Evolutionary conservation across 2,329 filamentous ascomycete species (phyloP).

Genomic region (Lachnellula hyalina): DNA sequence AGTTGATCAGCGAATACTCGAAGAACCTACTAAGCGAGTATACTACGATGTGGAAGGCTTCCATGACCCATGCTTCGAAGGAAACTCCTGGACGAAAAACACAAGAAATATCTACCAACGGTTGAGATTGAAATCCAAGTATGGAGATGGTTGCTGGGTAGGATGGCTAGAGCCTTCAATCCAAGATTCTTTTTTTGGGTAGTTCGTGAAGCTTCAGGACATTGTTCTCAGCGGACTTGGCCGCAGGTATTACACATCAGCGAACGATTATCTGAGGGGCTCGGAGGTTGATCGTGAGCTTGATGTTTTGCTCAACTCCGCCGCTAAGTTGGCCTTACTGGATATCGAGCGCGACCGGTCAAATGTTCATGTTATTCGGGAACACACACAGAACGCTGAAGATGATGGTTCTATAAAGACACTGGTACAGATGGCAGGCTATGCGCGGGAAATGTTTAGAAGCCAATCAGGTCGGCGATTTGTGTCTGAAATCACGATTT

Average conservation of each 20-base stretch:
- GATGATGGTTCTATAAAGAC: too few relatives aligned
- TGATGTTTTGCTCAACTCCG: background rate
- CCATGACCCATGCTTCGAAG: constrained; percentile 17
- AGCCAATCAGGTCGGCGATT: constrained; percentile 30
- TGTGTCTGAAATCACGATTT: constrained; percentile 15
- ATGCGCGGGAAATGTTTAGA: constrained; percentile 27
- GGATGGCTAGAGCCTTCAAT: too few relatives aligned
- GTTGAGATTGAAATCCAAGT: too few relatives aligned
- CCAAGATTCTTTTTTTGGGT: too few relatives aligned
- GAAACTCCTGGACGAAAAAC: background rate
- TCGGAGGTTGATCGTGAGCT: constrained; percentile 24
- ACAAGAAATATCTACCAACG: too few relatives aligned
- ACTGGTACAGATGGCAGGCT: constrained; percentile 15
- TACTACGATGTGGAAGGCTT: constrained; percentile 24
- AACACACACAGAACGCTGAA: too few relatives aligned
- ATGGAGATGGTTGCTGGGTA: too few relatives aligned
- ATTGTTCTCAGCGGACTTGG: background rate
- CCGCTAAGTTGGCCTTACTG: too few relatives aligned
- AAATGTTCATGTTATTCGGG: too few relatives aligned
- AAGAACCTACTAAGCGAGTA: constrained; percentile 23
- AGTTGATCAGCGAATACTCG: constrained; percentile 24
- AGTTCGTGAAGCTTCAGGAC: too few relatives aligned
- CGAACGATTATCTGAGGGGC: constrained; percentile 24
- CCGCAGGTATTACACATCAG: constrained; percentile 23
- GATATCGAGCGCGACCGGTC: too few relatives aligned